phyloP scores from a whole-genome alignment of 768 basidiomycete species.

The Auricularia sp. region DNA sequence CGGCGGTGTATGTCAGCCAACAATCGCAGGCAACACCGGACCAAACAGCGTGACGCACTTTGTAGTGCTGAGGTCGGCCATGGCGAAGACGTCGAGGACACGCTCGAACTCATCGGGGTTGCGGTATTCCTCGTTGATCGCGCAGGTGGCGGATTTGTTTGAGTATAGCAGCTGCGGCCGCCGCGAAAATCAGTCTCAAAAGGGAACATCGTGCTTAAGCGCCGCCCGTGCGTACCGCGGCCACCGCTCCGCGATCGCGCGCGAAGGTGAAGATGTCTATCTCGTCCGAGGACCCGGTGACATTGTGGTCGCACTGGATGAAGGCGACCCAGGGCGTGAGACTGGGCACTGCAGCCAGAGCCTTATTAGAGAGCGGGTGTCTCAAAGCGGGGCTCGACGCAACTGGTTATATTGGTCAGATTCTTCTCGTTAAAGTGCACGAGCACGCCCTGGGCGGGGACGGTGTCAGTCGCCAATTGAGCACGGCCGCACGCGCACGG shows the following conservation, averaged over 20 bases:
- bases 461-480: not conserved
- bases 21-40: not conserved
- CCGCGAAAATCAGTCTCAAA: not conserved
- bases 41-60: constrained; percentile 21
- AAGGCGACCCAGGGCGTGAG: constrained; percentile 85
- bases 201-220: too few species aligned
- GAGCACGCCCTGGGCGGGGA: constrained; percentile 51
- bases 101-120: constrained; percentile 54
- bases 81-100: constrained; percentile 68
- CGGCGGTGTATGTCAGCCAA: not conserved
- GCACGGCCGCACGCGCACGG: not conserved
- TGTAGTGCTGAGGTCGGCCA: constrained; percentile 50
- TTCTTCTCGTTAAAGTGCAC: constrained; percentile 71
- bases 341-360: constrained; percentile 29
- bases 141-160: constrained; percentile 55
- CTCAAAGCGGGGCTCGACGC: not conserved
- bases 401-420: constrained; percentile 21
- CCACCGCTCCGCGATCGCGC: constrained; percentile 64
- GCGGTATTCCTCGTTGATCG: constrained; percentile 64
- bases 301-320: constrained; percentile 71
- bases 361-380: not conserved
- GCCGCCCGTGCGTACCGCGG: constrained; percentile 43
- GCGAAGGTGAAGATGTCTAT: constrained; percentile 79
- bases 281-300: constrained; percentile 44
- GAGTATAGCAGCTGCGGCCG: constrained; percentile 64